Conservation (phyloP, 306 rosid genomes). For the Cicer bijugum region DNA sequence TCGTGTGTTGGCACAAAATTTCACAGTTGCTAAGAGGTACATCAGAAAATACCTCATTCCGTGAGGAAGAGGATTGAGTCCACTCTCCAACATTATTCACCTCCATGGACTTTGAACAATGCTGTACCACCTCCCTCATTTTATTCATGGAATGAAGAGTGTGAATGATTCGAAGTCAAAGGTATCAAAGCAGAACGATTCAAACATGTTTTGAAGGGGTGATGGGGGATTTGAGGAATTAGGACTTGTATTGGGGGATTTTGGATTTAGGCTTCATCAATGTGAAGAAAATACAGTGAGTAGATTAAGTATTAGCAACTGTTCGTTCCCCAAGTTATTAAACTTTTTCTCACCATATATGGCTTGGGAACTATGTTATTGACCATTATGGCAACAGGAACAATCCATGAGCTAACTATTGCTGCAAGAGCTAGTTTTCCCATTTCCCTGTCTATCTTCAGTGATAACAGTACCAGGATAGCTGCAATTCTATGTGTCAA, state of each 20-base stretch:
- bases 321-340: neutral
- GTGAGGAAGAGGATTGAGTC: neutral
- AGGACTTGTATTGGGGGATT: too few species aligned
- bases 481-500: conserved; percentile 11
- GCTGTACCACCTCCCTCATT: neutral
- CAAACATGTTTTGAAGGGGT: too few species aligned
- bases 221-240: too few species aligned
- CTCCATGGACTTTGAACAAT: neutral
- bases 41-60: neutral
- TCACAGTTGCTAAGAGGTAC: neutral
- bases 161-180: too few species aligned
- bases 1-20: neutral
- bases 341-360: conserved; percentile 68
- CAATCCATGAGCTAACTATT: conserved; percentile 78
- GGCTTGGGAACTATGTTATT: conserved; percentile 73
- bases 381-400: conserved; percentile 69
- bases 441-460: conserved; percentile 51
- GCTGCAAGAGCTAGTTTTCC: conserved; percentile 67
- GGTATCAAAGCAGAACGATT: too few species aligned
- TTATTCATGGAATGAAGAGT: too few species aligned
- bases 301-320: neutral
- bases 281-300: too few species aligned
- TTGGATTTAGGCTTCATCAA: too few species aligned
- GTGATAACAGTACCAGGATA: conserved; percentile 17
- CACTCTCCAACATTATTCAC: neutral